Evolutionary conservation across 768 basidiomycete species (phyloP).

Genomic region (Boletus bicolor): DNA sequence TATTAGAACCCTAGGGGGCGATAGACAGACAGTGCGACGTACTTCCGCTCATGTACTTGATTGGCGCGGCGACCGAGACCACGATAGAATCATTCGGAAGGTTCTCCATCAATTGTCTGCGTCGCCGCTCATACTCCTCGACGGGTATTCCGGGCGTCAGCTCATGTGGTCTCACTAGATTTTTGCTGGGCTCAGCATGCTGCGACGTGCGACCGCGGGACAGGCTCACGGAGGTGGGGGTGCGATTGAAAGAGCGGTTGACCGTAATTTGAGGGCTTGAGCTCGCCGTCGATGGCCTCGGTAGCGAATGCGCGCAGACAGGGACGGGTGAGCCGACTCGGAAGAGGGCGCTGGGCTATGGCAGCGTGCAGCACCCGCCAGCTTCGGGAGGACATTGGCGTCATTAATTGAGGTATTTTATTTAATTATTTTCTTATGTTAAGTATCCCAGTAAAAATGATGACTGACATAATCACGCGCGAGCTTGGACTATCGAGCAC

Average conservation of each 20-base stretch:
- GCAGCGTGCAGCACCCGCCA: conserved; percentile 16
- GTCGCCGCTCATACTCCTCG: conserved; percentile 72
- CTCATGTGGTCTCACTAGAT: conserved; percentile 56
- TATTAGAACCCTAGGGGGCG: conserved; percentile 10
- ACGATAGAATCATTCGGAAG: conserved; percentile 74
- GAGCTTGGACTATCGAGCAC: background rate
- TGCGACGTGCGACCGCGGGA: background rate
- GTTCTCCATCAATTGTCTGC: conserved; percentile 65
- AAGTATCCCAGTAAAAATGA: background rate
- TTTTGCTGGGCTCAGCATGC: conserved; percentile 2
- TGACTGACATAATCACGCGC: conserved; percentile 21
- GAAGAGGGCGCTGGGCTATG: background rate
- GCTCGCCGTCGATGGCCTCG: conserved; percentile 25
- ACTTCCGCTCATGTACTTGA: conserved; percentile 87
- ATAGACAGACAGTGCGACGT: conserved; percentile 32
- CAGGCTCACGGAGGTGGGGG: conserved; percentile 66
- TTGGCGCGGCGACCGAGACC: conserved; percentile 70
- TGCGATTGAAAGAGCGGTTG: conserved; percentile 79
- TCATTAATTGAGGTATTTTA: background rate
- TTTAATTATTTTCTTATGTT: background rate
- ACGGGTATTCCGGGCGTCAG: conserved; percentile 79
- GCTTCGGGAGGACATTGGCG: conserved; percentile 19
- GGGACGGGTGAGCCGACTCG: background rate
- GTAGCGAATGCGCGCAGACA: conserved; percentile 34
- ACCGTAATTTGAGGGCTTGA: conserved; percentile 74